Evolutionary conservation across 345 rosid genomes (phyloP).

Genomic region (Erucastrum elatum): DNA sequence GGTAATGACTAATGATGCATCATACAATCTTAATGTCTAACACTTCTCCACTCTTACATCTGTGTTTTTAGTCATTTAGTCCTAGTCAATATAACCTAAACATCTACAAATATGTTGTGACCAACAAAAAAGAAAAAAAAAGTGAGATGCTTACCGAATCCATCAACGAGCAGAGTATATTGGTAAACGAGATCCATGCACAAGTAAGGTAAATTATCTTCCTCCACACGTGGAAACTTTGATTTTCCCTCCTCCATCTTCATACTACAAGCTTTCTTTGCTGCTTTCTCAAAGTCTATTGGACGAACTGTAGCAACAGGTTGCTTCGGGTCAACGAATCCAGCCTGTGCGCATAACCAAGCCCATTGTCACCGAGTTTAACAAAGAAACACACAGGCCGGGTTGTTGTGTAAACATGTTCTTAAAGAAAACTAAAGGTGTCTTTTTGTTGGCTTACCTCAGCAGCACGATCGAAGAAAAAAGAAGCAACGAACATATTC

Average conservation of each 20-base stretch:
- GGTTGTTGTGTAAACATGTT: background rate
- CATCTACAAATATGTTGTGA: background rate
- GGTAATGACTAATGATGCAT: background rate
- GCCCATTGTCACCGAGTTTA: background rate
- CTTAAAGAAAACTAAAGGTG: background rate
- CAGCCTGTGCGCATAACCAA: slow-evolving; percentile 53
- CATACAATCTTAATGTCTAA: background rate
- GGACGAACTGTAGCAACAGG: slow-evolving; percentile 84
- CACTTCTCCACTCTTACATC: background rate
- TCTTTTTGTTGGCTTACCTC: slow-evolving; percentile 53
- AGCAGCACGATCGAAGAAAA: slow-evolving; percentile 96
- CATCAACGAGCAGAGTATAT: slow-evolving; percentile 74
- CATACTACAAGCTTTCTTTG: slow-evolving; percentile 82
- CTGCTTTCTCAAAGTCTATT: slow-evolving; percentile 68
- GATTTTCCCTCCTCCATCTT: slow-evolving; percentile 64
- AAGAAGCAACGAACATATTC: slow-evolving; percentile 88
- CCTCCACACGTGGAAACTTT: slow-evolving; percentile 50
- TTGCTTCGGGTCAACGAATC: slow-evolving; percentile 56
- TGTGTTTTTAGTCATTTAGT: background rate
- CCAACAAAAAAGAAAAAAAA: background rate
- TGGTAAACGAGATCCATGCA: slow-evolving; percentile 97
- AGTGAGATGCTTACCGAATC: slow-evolving; percentile 65
- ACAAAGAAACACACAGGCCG: background rate
- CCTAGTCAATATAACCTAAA: background rate
- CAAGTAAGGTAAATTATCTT: slow-evolving; percentile 61